phyloP scores from a whole-genome alignment of 805 yeast species.

The Wickerhamiella dianesei region DNA sequence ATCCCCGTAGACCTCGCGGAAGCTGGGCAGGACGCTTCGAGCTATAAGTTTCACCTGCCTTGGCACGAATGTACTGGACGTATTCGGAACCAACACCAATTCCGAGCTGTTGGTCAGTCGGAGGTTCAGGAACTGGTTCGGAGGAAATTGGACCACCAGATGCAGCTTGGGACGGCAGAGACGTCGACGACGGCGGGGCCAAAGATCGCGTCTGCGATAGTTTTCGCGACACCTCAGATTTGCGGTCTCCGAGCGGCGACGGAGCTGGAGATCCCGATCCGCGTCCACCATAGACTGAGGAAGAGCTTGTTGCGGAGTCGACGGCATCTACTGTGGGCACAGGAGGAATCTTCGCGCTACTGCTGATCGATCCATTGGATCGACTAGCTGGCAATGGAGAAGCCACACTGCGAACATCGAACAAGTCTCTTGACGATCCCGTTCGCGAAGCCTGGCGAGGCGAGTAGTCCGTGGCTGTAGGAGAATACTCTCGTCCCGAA shows the following conservation, averaged over 20 bases:
- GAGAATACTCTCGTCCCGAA: not conserved
- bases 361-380: not conserved
- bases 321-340: not conserved
- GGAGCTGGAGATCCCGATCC: not conserved
- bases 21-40: constrained; percentile 14
- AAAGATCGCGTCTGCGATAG: not conserved
- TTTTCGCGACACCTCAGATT: not conserved
- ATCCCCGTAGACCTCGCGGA: constrained; percentile 17
- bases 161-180: not conserved
- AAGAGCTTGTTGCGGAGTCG: not conserved
- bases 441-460: not conserved
- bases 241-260: not conserved
- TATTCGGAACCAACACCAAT: constrained; percentile 24
- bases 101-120: constrained; percentile 10
- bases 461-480: not conserved
- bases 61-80: constrained; percentile 19
- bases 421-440: not conserved
- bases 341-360: not conserved
- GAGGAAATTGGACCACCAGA: not conserved
- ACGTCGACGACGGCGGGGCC: not conserved
- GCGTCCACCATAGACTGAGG: not conserved
- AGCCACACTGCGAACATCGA: not conserved
- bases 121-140: not conserved
- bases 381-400: not conserved
- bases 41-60: constrained; percentile 23